These are phyloP conservation scores for Ascoidea asiatica DNA, from an alignment of 805 yeast genomes.

Conservation along the genomic window DNA sequence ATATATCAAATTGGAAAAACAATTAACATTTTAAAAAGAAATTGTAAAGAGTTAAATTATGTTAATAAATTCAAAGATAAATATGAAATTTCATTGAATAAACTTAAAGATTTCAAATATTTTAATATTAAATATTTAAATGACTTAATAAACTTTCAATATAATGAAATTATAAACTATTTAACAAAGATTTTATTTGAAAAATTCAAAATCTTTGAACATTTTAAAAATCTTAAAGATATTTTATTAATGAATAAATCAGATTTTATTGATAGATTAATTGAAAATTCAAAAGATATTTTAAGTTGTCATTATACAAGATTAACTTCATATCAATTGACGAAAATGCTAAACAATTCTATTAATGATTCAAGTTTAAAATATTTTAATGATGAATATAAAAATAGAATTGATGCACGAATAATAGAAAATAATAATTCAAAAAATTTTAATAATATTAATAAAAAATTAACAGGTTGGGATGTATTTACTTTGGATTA, in stretches of 20 bases:
- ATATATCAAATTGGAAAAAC: slow-evolving; percentile 64
- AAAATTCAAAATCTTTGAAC: slow-evolving; percentile 34
- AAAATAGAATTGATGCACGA: slow-evolving; percentile 66
- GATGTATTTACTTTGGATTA: slow-evolving; percentile 86
- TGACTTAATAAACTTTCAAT: slow-evolving; percentile 26
- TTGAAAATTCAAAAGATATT: slow-evolving; percentile 36
- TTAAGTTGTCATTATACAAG: slow-evolving; percentile 50
- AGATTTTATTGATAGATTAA: slow-evolving; percentile 65
- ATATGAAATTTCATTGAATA: slow-evolving; percentile 7
- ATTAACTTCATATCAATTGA: slow-evolving; percentile 51
- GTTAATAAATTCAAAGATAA: slow-evolving; percentile 26
- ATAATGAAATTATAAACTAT: slow-evolving; percentile 37
- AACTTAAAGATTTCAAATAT: slow-evolving; percentile 3
- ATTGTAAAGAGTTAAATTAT: slow-evolving; percentile 64
- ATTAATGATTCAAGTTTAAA: slow-evolving; percentile 39
- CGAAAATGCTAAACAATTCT: slow-evolving; percentile 52
- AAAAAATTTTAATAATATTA: slow-evolving; percentile 8
- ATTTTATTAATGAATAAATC: slow-evolving; percentile 61
- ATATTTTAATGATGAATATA: slow-evolving; percentile 23
- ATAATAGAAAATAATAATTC: slow-evolving; percentile 63
- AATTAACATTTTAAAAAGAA: slow-evolving; percentile 43
- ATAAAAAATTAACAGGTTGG: too few species aligned
- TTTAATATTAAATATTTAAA: slow-evolving; percentile 14
- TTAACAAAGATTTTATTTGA: slow-evolving; percentile 35
- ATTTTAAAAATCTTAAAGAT: slow-evolving; percentile 49